Evolutionary conservation across 1,284 basidiomycete species (phyloP).

Genomic region (Melampsora americana): DNA sequence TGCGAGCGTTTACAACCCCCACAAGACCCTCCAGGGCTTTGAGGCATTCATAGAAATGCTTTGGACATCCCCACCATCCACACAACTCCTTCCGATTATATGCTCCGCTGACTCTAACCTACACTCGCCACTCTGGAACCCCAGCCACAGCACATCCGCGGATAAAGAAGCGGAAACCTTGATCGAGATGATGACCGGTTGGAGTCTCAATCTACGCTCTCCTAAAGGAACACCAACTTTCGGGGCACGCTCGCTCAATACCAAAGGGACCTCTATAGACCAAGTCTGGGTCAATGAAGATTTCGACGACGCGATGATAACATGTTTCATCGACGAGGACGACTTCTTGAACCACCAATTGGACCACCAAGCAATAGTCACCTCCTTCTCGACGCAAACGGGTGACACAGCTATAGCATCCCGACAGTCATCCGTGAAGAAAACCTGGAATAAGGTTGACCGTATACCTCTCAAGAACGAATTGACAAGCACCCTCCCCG

Average conservation of each 20-base stretch:
- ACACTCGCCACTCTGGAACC: slow-evolving; percentile 4
- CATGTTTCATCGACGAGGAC: not conserved
- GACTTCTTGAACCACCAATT: slow-evolving; percentile 11
- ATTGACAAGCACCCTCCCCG: too few species aligned
- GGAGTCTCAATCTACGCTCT: not conserved
- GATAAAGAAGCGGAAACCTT: not conserved
- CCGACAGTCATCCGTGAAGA: not conserved
- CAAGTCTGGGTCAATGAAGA: slow-evolving; percentile 9
- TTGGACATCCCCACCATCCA: too few species aligned
- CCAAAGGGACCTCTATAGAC: slow-evolving; percentile 1
- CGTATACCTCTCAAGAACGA: too few species aligned
- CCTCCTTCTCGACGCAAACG: not conserved
- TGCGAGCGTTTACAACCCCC: too few species aligned
- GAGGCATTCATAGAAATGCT: too few species aligned
- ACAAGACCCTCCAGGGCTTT: too few species aligned
- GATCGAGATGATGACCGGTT: not conserved
- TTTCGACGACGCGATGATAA: not conserved
- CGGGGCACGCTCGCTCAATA: not conserved
- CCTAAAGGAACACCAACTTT: slow-evolving; percentile 21
- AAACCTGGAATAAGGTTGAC: not conserved
- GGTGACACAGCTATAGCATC: not conserved
- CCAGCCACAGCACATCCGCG: not conserved
- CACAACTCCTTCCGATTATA: slow-evolving; percentile 8
- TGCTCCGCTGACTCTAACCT: slow-evolving; percentile 18
- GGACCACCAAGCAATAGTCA: slow-evolving; percentile 27